Evolutionary conservation across 495 filamentous ascomycete species (phyloP), one percentile per base, ranked within the genome.

Genomic region (Xanthoparmelia taractica): DNA sequence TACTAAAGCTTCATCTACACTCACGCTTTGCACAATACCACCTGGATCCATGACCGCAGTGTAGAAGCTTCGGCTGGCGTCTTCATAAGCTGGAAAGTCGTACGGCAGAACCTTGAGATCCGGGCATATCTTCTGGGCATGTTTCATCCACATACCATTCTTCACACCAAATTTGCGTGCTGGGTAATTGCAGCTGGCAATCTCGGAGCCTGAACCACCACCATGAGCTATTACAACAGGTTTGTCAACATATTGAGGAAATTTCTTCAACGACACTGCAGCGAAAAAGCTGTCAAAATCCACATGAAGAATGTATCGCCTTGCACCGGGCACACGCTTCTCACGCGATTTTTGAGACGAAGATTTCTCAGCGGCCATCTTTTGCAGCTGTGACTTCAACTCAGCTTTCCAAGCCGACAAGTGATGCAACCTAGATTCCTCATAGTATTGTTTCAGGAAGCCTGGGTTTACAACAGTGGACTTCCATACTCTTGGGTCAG

Each of bases 81-180:
- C 89, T 75, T 97, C 95, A 66, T 98, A 98, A 0, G 84, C 91
- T 8, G 87, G 87, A 69, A 97, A 97, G 68, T 98, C 93, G 67
- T 98, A 98, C 0, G 90, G 89, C 40, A 98, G 71, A 8, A 95
- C 82, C 65, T 92, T 89, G 36, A 98, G 80, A 25, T 91, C 84
- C 0, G 92, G 87, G 73, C 92, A 98, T 17, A 91, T 75, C 64
- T 92, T 85, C 66, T 86, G 78, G 4, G 95, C 94, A 36, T 82
- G 78, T 69, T 92, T 92, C 92, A 98, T 96, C 94, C 94, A 98
- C 95, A 96, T 97, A 12, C 95, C 94, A 65, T 97, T 97, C 71
- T 90, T 96, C 58, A 97, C 79, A 0, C 92, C 94, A 67, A 83
- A 92, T 27, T 82, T 80, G 29, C 94, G 85, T 4, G 95, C 94